Evolutionary conservation across 2,329 filamentous ascomycete genomes (phyloP).

Genomic region (Fonsecaea pedrosoi): DNA sequence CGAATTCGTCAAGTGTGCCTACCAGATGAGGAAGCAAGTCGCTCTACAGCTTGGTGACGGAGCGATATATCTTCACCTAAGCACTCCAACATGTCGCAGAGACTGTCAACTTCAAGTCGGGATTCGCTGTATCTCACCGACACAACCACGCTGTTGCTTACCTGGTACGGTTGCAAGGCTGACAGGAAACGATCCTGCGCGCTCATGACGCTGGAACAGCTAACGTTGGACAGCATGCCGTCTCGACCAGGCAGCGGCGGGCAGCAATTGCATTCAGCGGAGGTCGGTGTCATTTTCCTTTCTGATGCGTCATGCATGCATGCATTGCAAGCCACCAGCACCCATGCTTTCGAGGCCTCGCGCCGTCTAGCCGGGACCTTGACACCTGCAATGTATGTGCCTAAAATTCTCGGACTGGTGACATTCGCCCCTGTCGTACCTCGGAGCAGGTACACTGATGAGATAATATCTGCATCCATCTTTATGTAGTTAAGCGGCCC

Average conservation of each 20-base stretch:
- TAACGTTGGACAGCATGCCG: not conserved
- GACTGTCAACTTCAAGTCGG: not conserved
- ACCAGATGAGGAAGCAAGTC: conserved; percentile 5
- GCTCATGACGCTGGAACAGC: not conserved
- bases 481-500: not conserved
- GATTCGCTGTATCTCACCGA: not conserved
- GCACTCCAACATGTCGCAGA: not conserved
- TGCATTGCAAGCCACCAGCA: not conserved
- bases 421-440: not conserved
- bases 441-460: not conserved
- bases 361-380: conserved; percentile 9
- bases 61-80: not conserved
- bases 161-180: not conserved
- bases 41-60: conserved; percentile 1
- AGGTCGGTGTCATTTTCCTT: not conserved
- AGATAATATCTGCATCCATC: not conserved
- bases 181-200: not conserved
- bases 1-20: not conserved
- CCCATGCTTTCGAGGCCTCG: conserved; percentile 7
- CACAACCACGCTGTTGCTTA: not conserved
- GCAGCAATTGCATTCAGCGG: not conserved
- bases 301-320: conserved; percentile 8
- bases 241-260: conserved; percentile 8
- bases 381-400: not conserved
- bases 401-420: not conserved